Conservation (phyloP, 2,329 filamentous ascomycete species). For the Akanthomyces uredinophilus region DNA sequence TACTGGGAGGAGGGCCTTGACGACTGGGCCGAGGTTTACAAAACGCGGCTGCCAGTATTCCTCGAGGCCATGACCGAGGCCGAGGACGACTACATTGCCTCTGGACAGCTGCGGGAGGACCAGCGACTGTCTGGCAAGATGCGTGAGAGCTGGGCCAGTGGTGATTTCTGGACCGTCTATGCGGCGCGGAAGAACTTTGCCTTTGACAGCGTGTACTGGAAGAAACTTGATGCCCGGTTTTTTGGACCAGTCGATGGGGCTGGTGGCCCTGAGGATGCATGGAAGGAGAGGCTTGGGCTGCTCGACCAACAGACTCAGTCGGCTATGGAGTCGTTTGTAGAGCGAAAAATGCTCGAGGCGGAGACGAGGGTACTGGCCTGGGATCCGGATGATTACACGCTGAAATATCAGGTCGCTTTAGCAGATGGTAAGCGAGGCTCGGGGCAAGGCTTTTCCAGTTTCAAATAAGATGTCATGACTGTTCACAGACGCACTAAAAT, state of each 20-base stretch:
- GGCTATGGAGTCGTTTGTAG: not conserved
- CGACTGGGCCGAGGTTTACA: not conserved
- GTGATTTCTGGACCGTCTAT: not conserved
- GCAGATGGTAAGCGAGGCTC: no score
- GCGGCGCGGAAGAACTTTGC: not conserved
- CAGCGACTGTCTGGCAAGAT: not conserved
- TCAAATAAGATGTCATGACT: no score
- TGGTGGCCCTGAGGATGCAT: not conserved
- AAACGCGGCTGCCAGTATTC: not conserved
- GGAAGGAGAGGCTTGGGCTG: not conserved
- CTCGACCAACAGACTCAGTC: not conserved
- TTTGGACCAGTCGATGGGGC: not conserved
- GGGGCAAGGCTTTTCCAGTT: no score
- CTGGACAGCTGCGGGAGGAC: not conserved
- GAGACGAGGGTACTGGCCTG: not conserved
- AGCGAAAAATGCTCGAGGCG: not conserved
- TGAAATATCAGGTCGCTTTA: not conserved
- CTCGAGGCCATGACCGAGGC: not conserved
- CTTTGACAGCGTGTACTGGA: not conserved
- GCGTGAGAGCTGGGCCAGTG: not conserved
- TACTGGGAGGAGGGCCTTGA: not conserved
- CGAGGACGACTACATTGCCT: not conserved
- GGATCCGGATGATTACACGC: not conserved
- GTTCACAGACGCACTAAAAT: no score
- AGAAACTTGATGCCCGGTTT: not conserved